Evolutionary conservation across 2,329 filamentous ascomycete species (phyloP), one percentile per base, ranked within the genome.

Genomic region (Geoglossum cookeanum): DNA sequence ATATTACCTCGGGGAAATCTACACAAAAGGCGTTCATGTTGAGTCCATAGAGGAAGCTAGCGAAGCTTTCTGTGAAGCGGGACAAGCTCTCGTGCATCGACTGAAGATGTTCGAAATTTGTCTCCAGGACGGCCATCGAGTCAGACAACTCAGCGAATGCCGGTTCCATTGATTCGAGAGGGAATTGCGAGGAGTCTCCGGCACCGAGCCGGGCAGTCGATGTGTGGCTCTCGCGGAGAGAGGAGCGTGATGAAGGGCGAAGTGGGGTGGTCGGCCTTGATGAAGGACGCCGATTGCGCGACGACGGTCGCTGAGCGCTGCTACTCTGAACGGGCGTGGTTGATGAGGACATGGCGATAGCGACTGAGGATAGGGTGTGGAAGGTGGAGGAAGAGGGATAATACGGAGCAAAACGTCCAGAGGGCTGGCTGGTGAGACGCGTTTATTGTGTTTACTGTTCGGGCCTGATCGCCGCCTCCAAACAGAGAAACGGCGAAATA

Each of bases 1-100:
- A 13, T 53, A 68, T 55, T 71, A 89, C 89, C 80, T 98, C 92
- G 0, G 89, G 87, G 62, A 96, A 98, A 69, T 98, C 92, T 35
- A 97, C 90, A 68, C 91, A 97, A 68, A 97, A 98, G 1, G 92
- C 92, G 69, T 96, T 97, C 90, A 98, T 96, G 67, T 97, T 97
- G 68, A 98, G 70, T 1, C 92, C 92, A 65, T 97, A 98, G 51
- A 98, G 72, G 65, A 98, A 97, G 63, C 85, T 88, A 0, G 89
- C 89, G 70, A 98, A 98, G 66, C 86, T 94, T 75, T 98, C 92
- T 69, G 84, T 91, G 70, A 98, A 98, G 30, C 92, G 81, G 29
- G 87, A 81, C 63, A 98, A 71, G 65, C 87, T 94, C 73, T 97
- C 91, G 67, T 98, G 89, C 83, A 98, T 94, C 61, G 96, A 74